Base-by-base conservation (phyloP, 371 early-diverging fungal genomes). In the Funneliformis caledonium region DNA sequence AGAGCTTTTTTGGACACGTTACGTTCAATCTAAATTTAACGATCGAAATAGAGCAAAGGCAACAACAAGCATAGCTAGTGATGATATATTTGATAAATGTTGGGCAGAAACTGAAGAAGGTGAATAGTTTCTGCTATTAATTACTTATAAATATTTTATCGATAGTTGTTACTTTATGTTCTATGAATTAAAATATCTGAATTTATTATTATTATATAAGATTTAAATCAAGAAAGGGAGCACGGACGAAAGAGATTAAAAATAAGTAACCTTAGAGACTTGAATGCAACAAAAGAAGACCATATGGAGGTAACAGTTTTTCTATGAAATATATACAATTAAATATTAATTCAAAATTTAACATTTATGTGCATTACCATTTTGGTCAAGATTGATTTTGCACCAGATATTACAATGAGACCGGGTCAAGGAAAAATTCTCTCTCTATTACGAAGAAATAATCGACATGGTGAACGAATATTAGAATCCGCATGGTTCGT, bases 381-480 rank as follows among this genome's bases (percentile, higher is more conserved):
- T 48, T 76, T 52, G 47, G 74, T 14, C 83, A 26, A 92, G 83
- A 88, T 91, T 14, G 97, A 96, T 9, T 95, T 94, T 82, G 89
- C 87, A 16, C 96, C 96, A 2, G 97, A 98, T 85, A 88, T 92
- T 62, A 96, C 97, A 1, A 97, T 98, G 98, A 87, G 87, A 42
- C 89, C 97, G 0, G 96, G 96, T 16, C 85, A 59, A 87, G 86
- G 84, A 50, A 89, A 94, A 47, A 90, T 91, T 4, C 87, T 96
- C 72, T 93, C 96, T 3, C 86, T 98, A 31, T 95, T 98, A 67
- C 86, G 97, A 77, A 83, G 95, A 68, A 96, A 96, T 82, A 98
- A 98, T 78, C 92, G 95, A 52, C 97, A 96, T 82, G 96, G 97
- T 4, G 92, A 94, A 82, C 88, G 93, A n/a, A 93, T 97, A 8